phyloP scores from a whole-genome alignment of 768 basidiomycete species.

The Hebeloma cylindrosporum region DNA sequence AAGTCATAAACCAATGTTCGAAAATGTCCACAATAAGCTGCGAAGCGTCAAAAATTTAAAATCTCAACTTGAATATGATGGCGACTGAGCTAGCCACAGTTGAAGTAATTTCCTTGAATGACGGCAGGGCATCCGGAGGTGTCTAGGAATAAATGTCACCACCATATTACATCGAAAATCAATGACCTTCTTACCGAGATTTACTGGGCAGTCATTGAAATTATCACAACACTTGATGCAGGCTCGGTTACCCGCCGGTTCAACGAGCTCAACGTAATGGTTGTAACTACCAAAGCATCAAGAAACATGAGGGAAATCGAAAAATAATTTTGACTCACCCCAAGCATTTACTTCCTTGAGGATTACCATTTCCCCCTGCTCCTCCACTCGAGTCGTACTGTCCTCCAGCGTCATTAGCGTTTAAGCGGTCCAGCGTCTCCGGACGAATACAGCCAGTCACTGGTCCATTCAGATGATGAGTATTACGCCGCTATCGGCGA shows the following conservation, averaged over 20 bases:
- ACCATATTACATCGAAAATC: neutral
- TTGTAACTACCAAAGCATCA: slow-evolving; percentile 39
- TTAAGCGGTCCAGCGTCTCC: slow-evolving; percentile 39
- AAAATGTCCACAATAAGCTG: neutral
- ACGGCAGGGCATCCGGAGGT: slow-evolving; percentile 51
- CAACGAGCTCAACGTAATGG: slow-evolving; percentile 58
- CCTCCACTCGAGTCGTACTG: slow-evolving; percentile 61
- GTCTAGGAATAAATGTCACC: slow-evolving; percentile 29
- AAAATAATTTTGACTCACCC: slow-evolving; percentile 30
- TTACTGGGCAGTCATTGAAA: slow-evolving; percentile 48
- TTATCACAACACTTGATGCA: slow-evolving; percentile 62
- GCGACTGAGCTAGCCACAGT: slow-evolving; percentile 37
- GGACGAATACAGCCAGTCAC: slow-evolving; percentile 58
- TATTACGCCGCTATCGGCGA: too few species aligned
- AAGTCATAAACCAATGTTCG: too few species aligned
- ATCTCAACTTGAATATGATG: neutral
- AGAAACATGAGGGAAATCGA: neutral
- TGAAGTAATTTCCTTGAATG: slow-evolving; percentile 52
- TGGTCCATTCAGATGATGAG: too few species aligned
- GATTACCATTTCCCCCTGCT: slow-evolving; percentile 48
- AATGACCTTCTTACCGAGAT: slow-evolving; percentile 36
- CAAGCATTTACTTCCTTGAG: slow-evolving; percentile 47
- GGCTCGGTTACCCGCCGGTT: slow-evolving; percentile 47
- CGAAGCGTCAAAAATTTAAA: neutral
- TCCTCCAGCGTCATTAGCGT: slow-evolving; percentile 48